Evolutionary conservation across 805 yeast species (phyloP), one percentile per base, ranked within the genome.

Genomic region (Isabelozyma pseudorhagii): DNA sequence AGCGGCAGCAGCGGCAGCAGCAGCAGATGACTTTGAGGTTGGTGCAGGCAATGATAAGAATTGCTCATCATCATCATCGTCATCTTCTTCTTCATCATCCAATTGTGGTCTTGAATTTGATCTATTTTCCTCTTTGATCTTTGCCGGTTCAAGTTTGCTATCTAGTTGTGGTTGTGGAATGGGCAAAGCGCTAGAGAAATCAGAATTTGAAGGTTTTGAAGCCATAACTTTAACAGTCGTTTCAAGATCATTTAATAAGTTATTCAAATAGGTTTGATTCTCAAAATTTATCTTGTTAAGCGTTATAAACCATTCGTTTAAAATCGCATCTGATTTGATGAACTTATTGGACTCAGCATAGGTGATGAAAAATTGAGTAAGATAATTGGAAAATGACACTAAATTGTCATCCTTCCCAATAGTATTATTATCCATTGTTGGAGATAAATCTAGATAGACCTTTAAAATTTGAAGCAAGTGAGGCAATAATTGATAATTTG

Each of bases 401-500:
- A 42, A 41, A 5, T 21, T 18, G 8, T 43, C 54, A 25, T 48
- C 49, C 15, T 49, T 45, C 31, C 41, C 51, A 13, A 50, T 39
- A 10, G 25, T 42, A 9, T n/a, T 21, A 17, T n/a, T 8, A 38
- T 38, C 39, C 3, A 38, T 31, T 21, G 28, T 17, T 7, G 44
- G 44, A 31, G 57, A 64, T 25, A 57, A 48, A 38, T 61, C 69
- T 15, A 65, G 53, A 31, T 59, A 50, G n/a, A 67, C 51, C 49
- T 64, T 67, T 21, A 69, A 48, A 8, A 68, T 48, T 40, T 68
- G 72, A 18, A 69, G 54, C 14, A 69, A 53, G 28, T 65, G 69
- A n/a, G 67, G 69, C 15, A 66, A 53, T 15, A 67, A 46, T 46
- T 68, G 71, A 53, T 62, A 66, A 47, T 68, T 69, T 27, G 69